Conservation (phyloP, 495 filamentous ascomycete species). For the Pyrenula aspistea region DNA sequence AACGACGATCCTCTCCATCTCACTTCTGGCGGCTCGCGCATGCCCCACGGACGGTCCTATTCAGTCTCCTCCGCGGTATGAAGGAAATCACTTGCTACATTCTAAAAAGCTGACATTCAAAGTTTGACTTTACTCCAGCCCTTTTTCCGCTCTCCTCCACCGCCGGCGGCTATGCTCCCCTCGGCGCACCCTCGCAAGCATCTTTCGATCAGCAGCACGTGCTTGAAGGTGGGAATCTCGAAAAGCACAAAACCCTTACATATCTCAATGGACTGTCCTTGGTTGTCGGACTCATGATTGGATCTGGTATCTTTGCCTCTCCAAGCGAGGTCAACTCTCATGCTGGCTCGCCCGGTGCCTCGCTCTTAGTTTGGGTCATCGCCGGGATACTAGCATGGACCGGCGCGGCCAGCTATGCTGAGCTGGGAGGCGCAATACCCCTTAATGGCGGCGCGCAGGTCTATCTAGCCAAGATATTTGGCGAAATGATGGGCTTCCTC, state of each 20-base stretch:
- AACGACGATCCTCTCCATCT: slow-evolving; percentile 67
- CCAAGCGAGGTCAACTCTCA: slow-evolving; percentile 89
- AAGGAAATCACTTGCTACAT: neutral
- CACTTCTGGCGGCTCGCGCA: slow-evolving; percentile 32
- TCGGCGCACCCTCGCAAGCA: slow-evolving; percentile 54
- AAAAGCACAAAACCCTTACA: slow-evolving; percentile 91
- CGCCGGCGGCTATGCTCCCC: slow-evolving; percentile 64
- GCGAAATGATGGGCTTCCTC: slow-evolving; percentile 79
- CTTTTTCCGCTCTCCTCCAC: slow-evolving; percentile 89
- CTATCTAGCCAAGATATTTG: slow-evolving; percentile 92
- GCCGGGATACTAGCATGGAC: slow-evolving; percentile 93
- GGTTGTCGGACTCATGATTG: slow-evolving; percentile 87
- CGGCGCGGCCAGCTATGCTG: slow-evolving; percentile 89
- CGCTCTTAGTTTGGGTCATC: slow-evolving; percentile 79
- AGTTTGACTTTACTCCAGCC: slow-evolving; percentile 81
- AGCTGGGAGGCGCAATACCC: slow-evolving; percentile 90
- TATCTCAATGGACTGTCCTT: slow-evolving; percentile 88
- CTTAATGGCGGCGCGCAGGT: slow-evolving; percentile 89
- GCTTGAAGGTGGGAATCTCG: slow-evolving; percentile 49
- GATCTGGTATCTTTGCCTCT: slow-evolving; percentile 93
- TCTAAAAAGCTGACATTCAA: neutral
- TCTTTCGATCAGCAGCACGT: slow-evolving; percentile 31
- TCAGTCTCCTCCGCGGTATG: slow-evolving; percentile 63
- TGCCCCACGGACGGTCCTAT: slow-evolving; percentile 56
- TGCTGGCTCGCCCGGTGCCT: slow-evolving; percentile 83